Percentiles rank a stretch among this genome's conserved stretches.
phyloP scores from a whole-genome alignment of 257 asterid genomes.

The Eucommia ulmoides region DNA sequence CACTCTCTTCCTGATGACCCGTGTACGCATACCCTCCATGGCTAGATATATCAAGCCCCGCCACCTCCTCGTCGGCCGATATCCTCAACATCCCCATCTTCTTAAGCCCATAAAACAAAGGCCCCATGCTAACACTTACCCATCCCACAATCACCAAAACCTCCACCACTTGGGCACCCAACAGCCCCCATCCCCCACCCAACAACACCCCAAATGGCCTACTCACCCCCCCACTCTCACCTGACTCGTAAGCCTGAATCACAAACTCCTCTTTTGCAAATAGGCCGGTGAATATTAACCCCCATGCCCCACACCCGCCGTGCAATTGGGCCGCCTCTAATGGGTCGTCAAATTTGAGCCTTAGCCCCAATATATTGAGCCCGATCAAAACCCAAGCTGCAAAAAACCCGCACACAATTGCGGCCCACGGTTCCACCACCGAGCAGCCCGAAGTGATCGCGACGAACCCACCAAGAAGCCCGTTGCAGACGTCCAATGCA shows the following conservation, averaged over 20 bases:
- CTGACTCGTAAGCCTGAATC: background rate
- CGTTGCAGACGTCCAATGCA: background rate
- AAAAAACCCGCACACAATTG: background rate
- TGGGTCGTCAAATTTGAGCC: background rate
- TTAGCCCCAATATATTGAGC: background rate
- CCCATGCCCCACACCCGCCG: background rate
- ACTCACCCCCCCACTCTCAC: too few species aligned
- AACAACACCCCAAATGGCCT: background rate
- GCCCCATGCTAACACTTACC: background rate
- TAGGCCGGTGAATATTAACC: background rate
- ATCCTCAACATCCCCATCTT: background rate
- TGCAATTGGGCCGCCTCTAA: background rate
- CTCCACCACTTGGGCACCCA: background rate
- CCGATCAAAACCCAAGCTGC: background rate
- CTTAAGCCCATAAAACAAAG: background rate
- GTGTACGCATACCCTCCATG: background rate
- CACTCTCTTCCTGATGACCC: too few species aligned
- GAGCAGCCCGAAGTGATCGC: background rate
- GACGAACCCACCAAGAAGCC: background rate
- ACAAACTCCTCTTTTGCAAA: background rate
- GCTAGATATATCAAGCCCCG: background rate
- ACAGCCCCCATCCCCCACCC: background rate
- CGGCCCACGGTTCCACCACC: background rate
- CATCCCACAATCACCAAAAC: background rate
- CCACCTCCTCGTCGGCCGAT: background rate